phyloP scores from a whole-genome alignment of 1,139 yeast species.

The Hansenula lynferdii region DNA sequence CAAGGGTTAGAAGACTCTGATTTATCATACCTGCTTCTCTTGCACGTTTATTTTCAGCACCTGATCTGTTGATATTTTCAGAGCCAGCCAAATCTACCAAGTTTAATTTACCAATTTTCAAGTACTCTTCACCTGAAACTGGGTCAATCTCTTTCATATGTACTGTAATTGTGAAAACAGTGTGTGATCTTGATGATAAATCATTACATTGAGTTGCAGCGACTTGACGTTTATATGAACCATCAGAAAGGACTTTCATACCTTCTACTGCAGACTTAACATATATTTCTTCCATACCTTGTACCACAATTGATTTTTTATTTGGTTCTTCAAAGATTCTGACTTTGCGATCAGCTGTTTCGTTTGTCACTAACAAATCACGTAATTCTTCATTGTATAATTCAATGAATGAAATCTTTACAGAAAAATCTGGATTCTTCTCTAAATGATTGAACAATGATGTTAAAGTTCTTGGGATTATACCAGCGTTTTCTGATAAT shows the following conservation, averaged over 20 bases:
- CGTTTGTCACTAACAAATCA: conserved; percentile 43
- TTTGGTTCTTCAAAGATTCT: conserved; percentile 39
- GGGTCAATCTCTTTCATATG: conserved; percentile 38
- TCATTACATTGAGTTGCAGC: conserved; percentile 71
- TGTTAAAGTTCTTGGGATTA: conserved; percentile 60
- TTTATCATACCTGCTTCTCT: conserved; percentile 88
- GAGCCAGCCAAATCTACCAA: conserved; percentile 90
- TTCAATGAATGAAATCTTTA: conserved; percentile 67
- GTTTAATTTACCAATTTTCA: conserved; percentile 60
- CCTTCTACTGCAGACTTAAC: conserved; percentile 36
- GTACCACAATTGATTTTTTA: conserved; percentile 31
- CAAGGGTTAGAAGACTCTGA: conserved; percentile 76
- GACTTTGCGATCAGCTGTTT: conserved; percentile 27
- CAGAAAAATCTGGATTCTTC: conserved; percentile 44
- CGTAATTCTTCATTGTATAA: conserved; percentile 69
- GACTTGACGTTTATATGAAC: conserved; percentile 51
- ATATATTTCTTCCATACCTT: conserved; percentile 45
- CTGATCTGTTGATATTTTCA: conserved; percentile 74
- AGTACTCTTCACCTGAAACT: conserved; percentile 33
- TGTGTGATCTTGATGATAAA: conserved; percentile 69
- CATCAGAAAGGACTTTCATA: conserved; percentile 40
- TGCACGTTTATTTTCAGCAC: conserved; percentile 74
- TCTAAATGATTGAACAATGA: conserved; percentile 44
- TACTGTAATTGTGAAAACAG: conserved; percentile 64
- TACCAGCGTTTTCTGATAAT: conserved; percentile 47